Evolutionary conservation across 1,139 yeast genomes (phyloP), one percentile per base, ranked within the genome.

Genomic region (Kodamaea suecica): DNA sequence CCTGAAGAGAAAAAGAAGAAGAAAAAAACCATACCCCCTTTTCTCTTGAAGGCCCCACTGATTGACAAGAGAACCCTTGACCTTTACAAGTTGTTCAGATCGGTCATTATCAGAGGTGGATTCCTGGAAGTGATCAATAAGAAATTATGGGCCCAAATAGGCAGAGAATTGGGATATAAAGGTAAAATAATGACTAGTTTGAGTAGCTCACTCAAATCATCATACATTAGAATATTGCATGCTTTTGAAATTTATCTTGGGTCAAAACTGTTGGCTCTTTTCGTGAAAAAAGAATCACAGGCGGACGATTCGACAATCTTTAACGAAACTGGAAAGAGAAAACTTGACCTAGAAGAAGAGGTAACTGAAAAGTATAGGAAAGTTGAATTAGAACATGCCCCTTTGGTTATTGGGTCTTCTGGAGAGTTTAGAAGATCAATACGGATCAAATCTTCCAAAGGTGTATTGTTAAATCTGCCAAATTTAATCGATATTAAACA

Each of bases 151-250:
- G 79, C 80, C 0, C 78, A 73, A 48, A 70, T 80, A 14, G 92
- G 92, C 10, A 65, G 88, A 35, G 95, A 84, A 46, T 61, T 85
- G 35, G 95, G 95, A 0, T 83, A 80, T 52, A 72, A 77, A 23
- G 87, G 84, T 3, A 71, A 78, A 44, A 75, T 78, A 30, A 77
- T 80, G 76, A 80, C 86, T 17, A 80, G 88, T 15, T 59, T 83
- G 35, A 79, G 88, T 13, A 77, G 87, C 5, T 74, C 87, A 0
- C 61, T 85, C 39, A 78, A 83, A 50, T 60, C 76, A 1, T 76
- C 84, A 0, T 79, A 78, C 43, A 63, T 65, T 32, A 51, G 55
- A 34, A 54, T 63, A 14, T 47, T 66, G 17, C 59, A 59, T 37
- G 69, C 68, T 0, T 59, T 61, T 34, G 72, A 65, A 40, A 30